phyloP scores from a whole-genome alignment of 257 asterid genomes.

The Forsythia viridissima region DNA sequence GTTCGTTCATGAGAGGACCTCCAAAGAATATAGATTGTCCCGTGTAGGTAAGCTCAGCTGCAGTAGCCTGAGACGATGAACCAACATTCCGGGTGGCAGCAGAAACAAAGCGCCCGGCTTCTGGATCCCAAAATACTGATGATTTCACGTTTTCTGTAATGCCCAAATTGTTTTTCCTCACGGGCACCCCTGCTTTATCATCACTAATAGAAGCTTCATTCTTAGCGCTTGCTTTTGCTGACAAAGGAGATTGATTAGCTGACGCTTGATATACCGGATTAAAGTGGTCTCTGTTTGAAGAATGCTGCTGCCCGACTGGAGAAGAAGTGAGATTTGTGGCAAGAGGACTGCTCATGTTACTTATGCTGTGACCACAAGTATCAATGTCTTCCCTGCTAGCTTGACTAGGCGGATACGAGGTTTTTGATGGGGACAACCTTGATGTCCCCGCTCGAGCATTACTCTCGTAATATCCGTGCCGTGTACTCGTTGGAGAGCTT shows the following conservation, averaged over 20 bases:
- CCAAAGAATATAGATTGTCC: slow-evolving; percentile 94
- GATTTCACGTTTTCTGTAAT: slow-evolving; percentile 43
- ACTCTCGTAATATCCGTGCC: slow-evolving; percentile 55
- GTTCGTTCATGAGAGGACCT: slow-evolving; percentile 70
- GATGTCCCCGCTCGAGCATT: slow-evolving; percentile 60
- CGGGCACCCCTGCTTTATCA: slow-evolving; percentile 22
- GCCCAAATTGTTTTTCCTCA: slow-evolving; percentile 40
- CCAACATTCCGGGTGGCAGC: slow-evolving; percentile 47
- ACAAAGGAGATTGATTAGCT: slow-evolving; percentile 52
- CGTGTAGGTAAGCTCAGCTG: slow-evolving; percentile 75
- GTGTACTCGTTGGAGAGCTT: slow-evolving; percentile 75
- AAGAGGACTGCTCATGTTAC: slow-evolving; percentile 86
- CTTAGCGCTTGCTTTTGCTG: slow-evolving; percentile 37
- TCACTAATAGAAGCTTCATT: slow-evolving; percentile 24
- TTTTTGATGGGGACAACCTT: slow-evolving; percentile 59
- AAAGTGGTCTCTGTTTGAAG: slow-evolving; percentile 56
- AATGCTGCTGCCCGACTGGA: slow-evolving; percentile 38
- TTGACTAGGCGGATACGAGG: slow-evolving; percentile 76
- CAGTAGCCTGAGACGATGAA: slow-evolving; percentile 55
- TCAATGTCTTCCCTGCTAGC: slow-evolving; percentile 84
- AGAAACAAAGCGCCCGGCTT: slow-evolving; percentile 73
- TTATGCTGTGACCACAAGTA: slow-evolving; percentile 61
- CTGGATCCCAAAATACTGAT: slow-evolving; percentile 87
- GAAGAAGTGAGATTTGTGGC: slow-evolving; percentile 57
- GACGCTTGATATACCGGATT: slow-evolving; percentile 68